phyloP scores from a whole-genome alignment of 305 asterid species.

The Fraxinus dipetala region DNA sequence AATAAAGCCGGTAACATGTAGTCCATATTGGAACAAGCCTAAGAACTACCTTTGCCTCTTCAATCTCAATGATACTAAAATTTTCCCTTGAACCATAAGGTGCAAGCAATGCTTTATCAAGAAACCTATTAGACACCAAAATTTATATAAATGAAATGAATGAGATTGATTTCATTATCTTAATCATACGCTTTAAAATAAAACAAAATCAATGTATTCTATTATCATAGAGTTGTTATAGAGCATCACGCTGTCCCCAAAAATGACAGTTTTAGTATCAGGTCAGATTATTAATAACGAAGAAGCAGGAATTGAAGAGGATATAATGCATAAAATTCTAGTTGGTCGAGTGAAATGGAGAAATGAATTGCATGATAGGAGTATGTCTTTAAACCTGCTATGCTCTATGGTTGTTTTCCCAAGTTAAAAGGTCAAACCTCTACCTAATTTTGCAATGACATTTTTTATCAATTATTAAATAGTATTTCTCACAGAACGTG shows the following conservation, averaged over 20 bases:
- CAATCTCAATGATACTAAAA: slow-evolving; percentile 18
- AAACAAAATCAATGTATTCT: background rate
- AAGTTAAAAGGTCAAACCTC: too few species aligned
- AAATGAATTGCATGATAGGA: background rate
- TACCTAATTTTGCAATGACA: too few species aligned
- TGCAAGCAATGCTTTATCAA: slow-evolving; percentile 23
- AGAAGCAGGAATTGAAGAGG: background rate
- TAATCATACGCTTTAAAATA: background rate
- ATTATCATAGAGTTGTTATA: background rate
- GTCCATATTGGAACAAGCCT: slow-evolving; percentile 33
- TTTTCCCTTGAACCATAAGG: slow-evolving; percentile 14
- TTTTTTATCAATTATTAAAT: too few species aligned
- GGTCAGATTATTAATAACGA: background rate
- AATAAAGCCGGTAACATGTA: slow-evolving; percentile 33
- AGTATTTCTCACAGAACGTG: too few species aligned
- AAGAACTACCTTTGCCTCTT: slow-evolving; percentile 28
- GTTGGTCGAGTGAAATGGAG: background rate
- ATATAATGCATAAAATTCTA: background rate
- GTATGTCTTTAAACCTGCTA: background rate
- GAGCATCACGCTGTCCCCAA: background rate
- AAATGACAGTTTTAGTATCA: background rate
- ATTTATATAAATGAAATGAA: background rate
- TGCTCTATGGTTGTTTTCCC: background rate
- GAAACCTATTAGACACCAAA: slow-evolving; percentile 17
- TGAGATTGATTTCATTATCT: background rate